Evolutionary conservation across 495 filamentous ascomycete genomes (phyloP), one percentile per base, ranked within the genome.

Genomic region (Annulohypoxylon maeteangense): DNA sequence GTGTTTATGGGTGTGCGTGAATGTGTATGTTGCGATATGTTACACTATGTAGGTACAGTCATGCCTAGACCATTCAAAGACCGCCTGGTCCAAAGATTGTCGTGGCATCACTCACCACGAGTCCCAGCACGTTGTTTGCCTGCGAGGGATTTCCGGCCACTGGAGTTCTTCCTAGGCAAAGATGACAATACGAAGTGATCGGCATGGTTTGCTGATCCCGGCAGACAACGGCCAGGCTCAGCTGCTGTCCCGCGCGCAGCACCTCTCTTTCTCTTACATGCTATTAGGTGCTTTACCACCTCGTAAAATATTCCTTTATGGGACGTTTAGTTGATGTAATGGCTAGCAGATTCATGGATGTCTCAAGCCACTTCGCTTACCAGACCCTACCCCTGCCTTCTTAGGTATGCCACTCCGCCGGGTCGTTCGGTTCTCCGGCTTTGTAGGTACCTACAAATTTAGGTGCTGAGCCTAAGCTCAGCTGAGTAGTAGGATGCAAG

Each of bases 101-200:
- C 50, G 32, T 68, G 54, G 51, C 59, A 53, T 64, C 56, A 55
- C 48, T 50, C 38, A 29, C 47, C 25, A 50, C 14, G 40, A 44
- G 59, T 55, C 42, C n/a, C 18, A 62, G 50, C 51, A 62, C 58
- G 58, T 68, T 73, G 65, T 70, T 48, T 60, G 34, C 7, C 12
- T n/a, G 10, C 42, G 23, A 36, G 16, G 22, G 18, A 53, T 55
- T 48, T 25, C 36, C 62, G 51, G 38, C 68, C 61, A 70, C 55
- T 65, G 47, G 62, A 56, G 47, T 58, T 11, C 18, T 40, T 62
- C 36, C 56, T 50, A n/a, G 25, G 20, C 27, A 53, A 31, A 54
- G 11, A 12, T 12, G 11, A 40, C 54, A 76, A 76, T 76, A 76
- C 74, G 74, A 76, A 75, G 68, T 75, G 67, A 73, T 78, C 77